Base-by-base conservation (phyloP, 2,329 filamentous ascomycete species). In the Paecilomyces variotii region DNA sequence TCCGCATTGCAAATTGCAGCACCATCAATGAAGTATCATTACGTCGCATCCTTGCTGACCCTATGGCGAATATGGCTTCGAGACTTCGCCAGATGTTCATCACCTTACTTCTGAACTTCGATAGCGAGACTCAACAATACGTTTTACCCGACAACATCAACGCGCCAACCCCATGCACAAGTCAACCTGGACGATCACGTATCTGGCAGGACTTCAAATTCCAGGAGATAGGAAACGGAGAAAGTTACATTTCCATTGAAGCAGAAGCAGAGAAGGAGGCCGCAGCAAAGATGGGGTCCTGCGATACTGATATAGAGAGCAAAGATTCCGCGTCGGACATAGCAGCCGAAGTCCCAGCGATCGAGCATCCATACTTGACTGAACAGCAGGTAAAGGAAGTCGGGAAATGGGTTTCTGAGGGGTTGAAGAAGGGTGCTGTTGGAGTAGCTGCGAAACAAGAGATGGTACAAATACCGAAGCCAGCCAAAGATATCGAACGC, bases 121-220 rank as follows among this genome's bases (percentile, higher is more conserved):
- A 68, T 25, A 49, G 59, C 12, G 63, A 67, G 6, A 57, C 51
- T 12, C 60, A 61, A 19, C 30, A 25, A 0, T 60, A 55, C 35
- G 56, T 27, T 27, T 14, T 63, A 10, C 64, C 66, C 6, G 50
- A 57, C 2, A 68, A 65, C 39, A 56, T 68, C 14, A 30, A 53
- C 3, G 50, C 61, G 11, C 67, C 68, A 3, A 62, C 62, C 26
- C 57, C 49, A 3, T 57, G 63, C 7, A 65, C 60, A 11, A 58
- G 56, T 12, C 61, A 64, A 19, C 57, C 65, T 26, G 67, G 64
- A 12, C 57, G 57, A 10, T 70, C 72, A 4, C 67, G 63, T 9
- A 59, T 73, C 14, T 75, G 73, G 73, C 61, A 62, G 26, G 61
- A 67, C 55, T 70, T 67, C 56, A 63, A 62, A 7, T 74, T 71